phyloP scores from a whole-genome alignment of 148 eudicot species.

The Spergularia bocconei region DNA sequence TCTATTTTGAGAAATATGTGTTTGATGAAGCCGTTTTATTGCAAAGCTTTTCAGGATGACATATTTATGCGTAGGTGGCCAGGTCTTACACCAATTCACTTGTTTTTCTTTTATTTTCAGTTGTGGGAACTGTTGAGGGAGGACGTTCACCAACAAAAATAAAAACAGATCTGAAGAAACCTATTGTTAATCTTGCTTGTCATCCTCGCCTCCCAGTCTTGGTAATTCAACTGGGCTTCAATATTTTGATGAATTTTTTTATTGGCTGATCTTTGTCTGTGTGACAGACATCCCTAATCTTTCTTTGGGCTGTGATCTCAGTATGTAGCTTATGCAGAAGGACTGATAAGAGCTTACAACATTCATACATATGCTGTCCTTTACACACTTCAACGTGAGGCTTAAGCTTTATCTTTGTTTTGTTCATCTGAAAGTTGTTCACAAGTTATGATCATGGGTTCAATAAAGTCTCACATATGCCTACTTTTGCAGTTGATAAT shows the following conservation, averaged over 20 bases:
- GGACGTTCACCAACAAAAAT: conserved; percentile 95
- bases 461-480: conserved; percentile 16
- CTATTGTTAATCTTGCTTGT: conserved; percentile 95
- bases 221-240: conserved; percentile 42
- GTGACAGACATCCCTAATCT: conserved; percentile 9
- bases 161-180: conserved; percentile 97
- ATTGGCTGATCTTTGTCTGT: not conserved
- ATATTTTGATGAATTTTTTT: conserved; percentile 1
- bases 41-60: not conserved
- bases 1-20: not conserved
- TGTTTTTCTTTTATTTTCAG: conserved; percentile 33
- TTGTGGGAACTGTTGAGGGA: conserved; percentile 98
- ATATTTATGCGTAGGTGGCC: not conserved
- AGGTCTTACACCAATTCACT: not conserved
- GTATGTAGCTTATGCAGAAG: conserved; percentile 98
- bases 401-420: conserved; percentile 15
- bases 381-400: conserved; percentile 93
- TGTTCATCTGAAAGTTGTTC: not conserved
- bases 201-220: conserved; percentile 94
- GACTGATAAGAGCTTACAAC: conserved; percentile 92
- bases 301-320: conserved; percentile 33
- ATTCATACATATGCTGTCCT: conserved; percentile 92
- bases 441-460: conserved; percentile 10
- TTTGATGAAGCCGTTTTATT: not conserved
- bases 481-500: conserved; percentile 73